Base-by-base conservation (phyloP, 352 stramenopile species). In the Phytophthora hybrid region DNA sequence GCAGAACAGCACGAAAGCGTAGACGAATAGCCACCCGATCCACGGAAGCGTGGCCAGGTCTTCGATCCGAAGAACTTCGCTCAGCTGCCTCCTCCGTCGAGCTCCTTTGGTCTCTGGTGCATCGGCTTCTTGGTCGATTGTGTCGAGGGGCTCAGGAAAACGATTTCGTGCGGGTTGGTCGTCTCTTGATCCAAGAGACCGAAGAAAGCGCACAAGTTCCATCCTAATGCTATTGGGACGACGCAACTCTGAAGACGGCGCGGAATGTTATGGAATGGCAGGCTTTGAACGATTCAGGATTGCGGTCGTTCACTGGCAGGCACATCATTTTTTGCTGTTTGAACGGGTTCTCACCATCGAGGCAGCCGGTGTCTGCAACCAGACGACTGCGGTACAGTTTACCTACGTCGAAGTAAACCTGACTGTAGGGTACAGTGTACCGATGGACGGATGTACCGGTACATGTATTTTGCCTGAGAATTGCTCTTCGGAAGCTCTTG, bases 21-120 rank as follows among this genome's bases (percentile, higher is more conserved):
- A 71, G 26, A 71, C 64, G 29, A 68, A 59, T 9, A 21, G 18
- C 66, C 57, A 70, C n/a, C 49, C 61, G 31, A 64, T 49, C 58
- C 58, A 64, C 7, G 51, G 51, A 37, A 57, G 51, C 7, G 23
- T 19, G 51, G 14, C 21, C 18, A 57, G 23, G 51, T 57, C 51
- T 57, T 32, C 23, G 14, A 57, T 37, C 23, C 13, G 10, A 16
- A 57, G 26, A 14, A 57, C 51, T 9, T 57, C 23, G 11, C 51
- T 57, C 51, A 34, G 26, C 21, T 37, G 7, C 26, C 51, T 34
- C 13, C 51, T 57, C 10, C 51, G 51, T 21, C 51, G 51, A 37
- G 21, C 13, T 32, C 21, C 21, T 57, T 19, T 57, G 13, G 23
- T 34, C 26, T 57, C 51, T 37, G 51, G 23, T 13, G 21, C 51